Evolutionary conservation across 225 moss, liverwort and hornwort genomes (phyloP), one percentile per base, ranked within the genome.

Genomic region (Polytrichum commune): DNA sequence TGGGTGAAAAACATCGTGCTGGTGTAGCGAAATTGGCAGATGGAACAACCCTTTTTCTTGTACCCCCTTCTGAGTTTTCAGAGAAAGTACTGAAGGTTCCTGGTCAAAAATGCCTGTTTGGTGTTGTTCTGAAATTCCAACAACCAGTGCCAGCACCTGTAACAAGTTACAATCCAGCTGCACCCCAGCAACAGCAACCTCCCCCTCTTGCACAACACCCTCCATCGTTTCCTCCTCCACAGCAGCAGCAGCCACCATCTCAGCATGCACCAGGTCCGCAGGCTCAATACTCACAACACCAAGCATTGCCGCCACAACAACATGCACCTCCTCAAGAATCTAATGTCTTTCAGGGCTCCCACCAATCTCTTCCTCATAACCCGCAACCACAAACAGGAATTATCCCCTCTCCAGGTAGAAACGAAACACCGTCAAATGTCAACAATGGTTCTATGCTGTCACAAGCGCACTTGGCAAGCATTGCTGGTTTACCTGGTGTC

Each of bases 21-120:
- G 96, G 96, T 60, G 96, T 97, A 78, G 96, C 96, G 38, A 97
- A 97, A 83, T 72, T 97, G 82, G 88, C 79, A 29, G 93, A 97
- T 77, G 96, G 96, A 72, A 97, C 96, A 61, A 97, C 93, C 74
- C 85, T 97, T 55, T 97, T 97, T 77, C 85, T 97, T 83, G 96
- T 97, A 8, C 96, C 96, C 64, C 96, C 96, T 27, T 97, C 93
- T 79, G 96, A 93, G 72, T 97, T 97, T 64, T 97, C 96, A 77
- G 96, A 97, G 78, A 89, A 88, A 81, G 93, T 97, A 79, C 85
- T 97, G 23, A 97, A 97, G 86, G 96, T 97, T 55, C 96, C 96
- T 75, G 96, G 96, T 53, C 92, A 92, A 56, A 93, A 97, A 72
- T 97, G 96, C 72, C 82, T 97, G 75, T 97, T 97, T 74, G 96